Conservation (phyloP, 805 yeast species). For the Metschnikowia borealis region DNA sequence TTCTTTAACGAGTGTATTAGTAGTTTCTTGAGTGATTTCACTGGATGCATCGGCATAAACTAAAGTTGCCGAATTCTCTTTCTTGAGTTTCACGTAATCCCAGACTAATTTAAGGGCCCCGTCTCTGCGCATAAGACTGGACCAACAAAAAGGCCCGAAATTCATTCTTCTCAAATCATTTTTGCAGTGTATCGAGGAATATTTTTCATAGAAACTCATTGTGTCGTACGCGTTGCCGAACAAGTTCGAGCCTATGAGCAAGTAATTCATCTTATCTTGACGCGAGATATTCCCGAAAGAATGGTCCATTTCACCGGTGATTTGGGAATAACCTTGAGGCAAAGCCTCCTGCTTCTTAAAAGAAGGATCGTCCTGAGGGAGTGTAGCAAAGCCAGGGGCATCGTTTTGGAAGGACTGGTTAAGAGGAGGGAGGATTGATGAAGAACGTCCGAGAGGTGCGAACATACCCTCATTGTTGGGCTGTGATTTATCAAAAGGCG, state of each 20-base stretch:
- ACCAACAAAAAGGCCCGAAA: conserved; percentile 39
- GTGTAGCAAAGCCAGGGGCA: background rate
- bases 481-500: background rate
- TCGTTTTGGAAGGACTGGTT: background rate
- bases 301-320: background rate
- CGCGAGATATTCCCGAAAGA: background rate
- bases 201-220: conserved; percentile 21
- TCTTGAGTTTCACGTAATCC: conserved; percentile 25
- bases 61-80: conserved; percentile 22
- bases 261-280: conserved; percentile 5
- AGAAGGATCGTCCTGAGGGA: background rate
- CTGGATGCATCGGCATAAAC: conserved; percentile 18
- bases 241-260: conserved; percentile 13
- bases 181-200: conserved; percentile 28
- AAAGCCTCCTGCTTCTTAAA: background rate
- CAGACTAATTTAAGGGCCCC: conserved; percentile 30
- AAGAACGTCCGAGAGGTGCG: background rate
- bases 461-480: background rate
- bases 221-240: conserved; percentile 12
- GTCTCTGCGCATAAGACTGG: conserved; percentile 34
- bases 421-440: background rate
- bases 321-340: background rate
- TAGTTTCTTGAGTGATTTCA: conserved; percentile 23
- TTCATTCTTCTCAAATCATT: conserved; percentile 28
- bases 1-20: conserved; percentile 18